Conservation (phyloP, 2,329 filamentous ascomycete genomes). For the Alternaria gaisen region DNA sequence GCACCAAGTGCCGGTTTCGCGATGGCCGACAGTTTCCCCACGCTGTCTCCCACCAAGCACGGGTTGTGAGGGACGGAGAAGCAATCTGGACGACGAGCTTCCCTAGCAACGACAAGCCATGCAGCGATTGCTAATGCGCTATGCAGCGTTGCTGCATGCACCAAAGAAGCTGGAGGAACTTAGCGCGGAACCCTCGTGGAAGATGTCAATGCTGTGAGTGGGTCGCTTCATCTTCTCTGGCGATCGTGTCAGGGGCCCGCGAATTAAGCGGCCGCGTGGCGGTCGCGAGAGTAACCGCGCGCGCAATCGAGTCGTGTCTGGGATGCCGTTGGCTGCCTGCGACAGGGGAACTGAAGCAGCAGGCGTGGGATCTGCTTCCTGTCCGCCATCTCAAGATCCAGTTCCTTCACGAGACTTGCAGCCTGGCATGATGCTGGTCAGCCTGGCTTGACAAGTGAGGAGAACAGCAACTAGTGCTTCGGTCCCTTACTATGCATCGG, state of each 20-base stretch:
- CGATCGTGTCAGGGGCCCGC: conserved; percentile 20
- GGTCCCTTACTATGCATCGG: conserved; percentile 12
- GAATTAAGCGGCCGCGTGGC: conserved; percentile 18
- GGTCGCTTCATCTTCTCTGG: conserved; percentile 16
- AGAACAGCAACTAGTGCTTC: conserved; percentile 13
- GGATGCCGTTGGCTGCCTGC: conserved; percentile 23
- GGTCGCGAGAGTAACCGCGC: conserved; percentile 29
- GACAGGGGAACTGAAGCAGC: conserved; percentile 19
- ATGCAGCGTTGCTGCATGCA: conserved; percentile 10
- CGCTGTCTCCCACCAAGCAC: neutral
- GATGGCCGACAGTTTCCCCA: neutral
- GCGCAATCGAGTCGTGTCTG: conserved; percentile 25
- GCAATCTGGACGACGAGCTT: neutral
- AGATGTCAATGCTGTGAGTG: conserved; percentile 15
- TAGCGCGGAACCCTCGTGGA: conserved; percentile 25
- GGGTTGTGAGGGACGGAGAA: neutral
- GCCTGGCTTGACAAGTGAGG: conserved; percentile 4
- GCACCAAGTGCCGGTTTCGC: conserved; percentile 11
- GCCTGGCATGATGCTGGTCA: conserved; percentile 9
- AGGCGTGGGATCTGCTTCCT: conserved; percentile 13
- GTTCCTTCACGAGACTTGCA: conserved; percentile 13
- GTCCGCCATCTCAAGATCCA: conserved; percentile 6
- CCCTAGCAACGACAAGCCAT: conserved; percentile 9
- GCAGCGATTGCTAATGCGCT: conserved; percentile 12
- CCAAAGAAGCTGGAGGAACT: neutral